Evolutionary conservation across 176 grass and related monocot genomes (phyloP).

Genomic region (Neostapfia colusana): DNA sequence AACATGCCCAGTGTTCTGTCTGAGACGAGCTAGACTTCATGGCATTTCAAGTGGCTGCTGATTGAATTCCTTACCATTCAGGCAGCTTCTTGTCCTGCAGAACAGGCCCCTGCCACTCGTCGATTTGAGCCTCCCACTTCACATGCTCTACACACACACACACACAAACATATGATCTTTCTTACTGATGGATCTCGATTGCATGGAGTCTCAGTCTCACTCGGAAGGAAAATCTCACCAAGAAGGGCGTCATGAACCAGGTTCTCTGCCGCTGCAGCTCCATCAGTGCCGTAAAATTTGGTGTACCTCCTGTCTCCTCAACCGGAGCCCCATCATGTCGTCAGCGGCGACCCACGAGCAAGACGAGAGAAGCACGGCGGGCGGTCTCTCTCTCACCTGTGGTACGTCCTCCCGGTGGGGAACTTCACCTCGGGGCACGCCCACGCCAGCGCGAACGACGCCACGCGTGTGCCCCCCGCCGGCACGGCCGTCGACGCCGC

Average conservation of each 20-base stretch:
- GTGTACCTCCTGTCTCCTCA: conserved; percentile 70
- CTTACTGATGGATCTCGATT: not conserved
- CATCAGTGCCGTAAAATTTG: conserved; percentile 64
- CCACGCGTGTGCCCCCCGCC: conserved; percentile 44
- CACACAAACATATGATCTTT: too few relatives aligned
- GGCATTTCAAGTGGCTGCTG: not conserved
- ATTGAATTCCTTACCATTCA: conserved; percentile 48
- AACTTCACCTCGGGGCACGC: conserved; percentile 85
- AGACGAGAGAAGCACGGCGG: too few relatives aligned
- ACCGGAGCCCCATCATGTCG: not conserved
- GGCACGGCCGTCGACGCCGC: conserved; percentile 57
- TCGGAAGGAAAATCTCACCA: conserved; percentile 42
- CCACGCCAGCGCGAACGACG: conserved; percentile 88
- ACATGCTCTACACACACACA: conserved; percentile 48
- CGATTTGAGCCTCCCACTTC: conserved; percentile 78
- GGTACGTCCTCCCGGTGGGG: conserved; percentile 66
- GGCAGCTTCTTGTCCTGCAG: conserved; percentile 68
- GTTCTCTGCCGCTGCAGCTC: conserved; percentile 53
- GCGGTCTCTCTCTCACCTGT: too few relatives aligned
- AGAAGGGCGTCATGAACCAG: conserved; percentile 74
- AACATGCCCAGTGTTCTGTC: too few relatives aligned
- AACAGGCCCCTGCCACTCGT: conserved; percentile 84
- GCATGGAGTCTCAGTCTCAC: not conserved
- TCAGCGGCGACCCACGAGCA: too few relatives aligned
- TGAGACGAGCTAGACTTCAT: too few relatives aligned